phyloP scores from a whole-genome alignment of 208 protist species.

The Acanthamoeba sp. region DNA sequence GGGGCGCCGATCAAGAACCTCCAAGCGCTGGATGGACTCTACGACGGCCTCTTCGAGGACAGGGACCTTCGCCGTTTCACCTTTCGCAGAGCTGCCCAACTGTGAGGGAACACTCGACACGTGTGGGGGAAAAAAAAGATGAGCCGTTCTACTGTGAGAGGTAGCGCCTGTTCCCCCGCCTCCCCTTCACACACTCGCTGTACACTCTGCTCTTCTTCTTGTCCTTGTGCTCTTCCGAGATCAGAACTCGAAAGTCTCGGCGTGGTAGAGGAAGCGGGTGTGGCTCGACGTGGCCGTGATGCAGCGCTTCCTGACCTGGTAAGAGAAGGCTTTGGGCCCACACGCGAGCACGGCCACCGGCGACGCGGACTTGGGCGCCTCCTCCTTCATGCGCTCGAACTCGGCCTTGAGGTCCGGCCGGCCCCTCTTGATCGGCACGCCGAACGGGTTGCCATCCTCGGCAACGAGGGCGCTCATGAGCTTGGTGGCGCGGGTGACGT shows the following conservation, averaged over 20 bases:
- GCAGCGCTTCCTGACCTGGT: slow-evolving; percentile 6
- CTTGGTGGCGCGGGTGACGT: slow-evolving; percentile 16
- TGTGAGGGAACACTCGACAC: too few species aligned
- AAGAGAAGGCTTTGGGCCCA: background rate
- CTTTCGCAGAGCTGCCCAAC: too few species aligned
- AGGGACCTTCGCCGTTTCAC: too few species aligned
- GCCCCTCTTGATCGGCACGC: slow-evolving; percentile 26
- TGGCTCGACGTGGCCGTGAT: background rate
- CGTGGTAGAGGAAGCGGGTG: background rate
- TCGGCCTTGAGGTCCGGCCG: slow-evolving; percentile 40
- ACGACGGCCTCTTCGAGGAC: background rate
- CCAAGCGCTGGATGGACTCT: background rate
- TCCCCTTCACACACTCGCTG: too few species aligned
- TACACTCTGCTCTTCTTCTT: too few species aligned
- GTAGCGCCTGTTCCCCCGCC: too few species aligned
- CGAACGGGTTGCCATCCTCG: background rate
- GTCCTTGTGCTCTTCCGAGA: too few species aligned
- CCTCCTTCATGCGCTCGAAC: slow-evolving; percentile 8
- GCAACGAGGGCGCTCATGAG: background rate
- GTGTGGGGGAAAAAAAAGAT: too few species aligned
- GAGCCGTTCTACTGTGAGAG: too few species aligned
- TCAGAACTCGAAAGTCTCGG: background rate
- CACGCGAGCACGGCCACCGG: slow-evolving; percentile 6
- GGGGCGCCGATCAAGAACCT: background rate
- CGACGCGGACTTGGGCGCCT: background rate